Percentiles rank a stretch among this genome's conserved stretches.
These are phyloP conservation scores for Sophora flavescens DNA, from an alignment of 306 rosid species.

Conservation along the genomic window DNA sequence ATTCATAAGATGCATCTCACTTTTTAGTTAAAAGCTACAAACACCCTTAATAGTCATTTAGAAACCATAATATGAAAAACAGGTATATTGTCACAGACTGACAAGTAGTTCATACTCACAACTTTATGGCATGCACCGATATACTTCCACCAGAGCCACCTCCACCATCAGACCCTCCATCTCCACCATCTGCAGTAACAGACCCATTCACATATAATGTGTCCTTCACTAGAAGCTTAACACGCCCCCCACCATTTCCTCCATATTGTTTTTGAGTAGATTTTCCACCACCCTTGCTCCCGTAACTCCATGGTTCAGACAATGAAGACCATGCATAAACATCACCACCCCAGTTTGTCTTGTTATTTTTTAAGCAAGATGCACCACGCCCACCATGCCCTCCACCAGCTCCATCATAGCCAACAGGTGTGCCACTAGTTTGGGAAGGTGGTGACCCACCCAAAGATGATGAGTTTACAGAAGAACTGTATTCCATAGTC, in stretches of 20 bases:
- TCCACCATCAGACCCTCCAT: slow-evolving; percentile 83
- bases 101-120: slow-evolving; percentile 72
- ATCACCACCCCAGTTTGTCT: slow-evolving; percentile 98
- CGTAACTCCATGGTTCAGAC: slow-evolving; percentile 88
- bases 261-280: slow-evolving; percentile 65
- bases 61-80: slow-evolving; percentile 33
- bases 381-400: slow-evolving; percentile 99
- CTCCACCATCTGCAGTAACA: slow-evolving; percentile 86
- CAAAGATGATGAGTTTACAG: slow-evolving; percentile 78
- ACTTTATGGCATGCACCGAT: slow-evolving; percentile 71
- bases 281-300: slow-evolving; percentile 92
- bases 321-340: slow-evolving; percentile 97
- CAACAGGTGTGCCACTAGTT: slow-evolving; percentile 97
- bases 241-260: slow-evolving; percentile 97
- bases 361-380: slow-evolving; percentile 77
- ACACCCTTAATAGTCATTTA: slow-evolving; percentile 32
- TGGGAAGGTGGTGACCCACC: slow-evolving; percentile 97
- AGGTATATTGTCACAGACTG: slow-evolving; percentile 35
- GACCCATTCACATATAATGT: slow-evolving; percentile 80
- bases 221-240: slow-evolving; percentile 76
- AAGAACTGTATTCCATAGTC: slow-evolving; percentile 72
- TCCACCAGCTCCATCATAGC: slow-evolving; percentile 93
- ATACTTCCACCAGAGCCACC: slow-evolving; percentile 99
- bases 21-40: slow-evolving; percentile 20
- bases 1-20: slow-evolving; percentile 38